A percentile compares a stretch with the other conserved stretches of the same genome.
These are phyloP conservation scores for Umbellularia californica DNA, from an alignment of 164 flowering plant species.

Conservation along the genomic window DNA sequence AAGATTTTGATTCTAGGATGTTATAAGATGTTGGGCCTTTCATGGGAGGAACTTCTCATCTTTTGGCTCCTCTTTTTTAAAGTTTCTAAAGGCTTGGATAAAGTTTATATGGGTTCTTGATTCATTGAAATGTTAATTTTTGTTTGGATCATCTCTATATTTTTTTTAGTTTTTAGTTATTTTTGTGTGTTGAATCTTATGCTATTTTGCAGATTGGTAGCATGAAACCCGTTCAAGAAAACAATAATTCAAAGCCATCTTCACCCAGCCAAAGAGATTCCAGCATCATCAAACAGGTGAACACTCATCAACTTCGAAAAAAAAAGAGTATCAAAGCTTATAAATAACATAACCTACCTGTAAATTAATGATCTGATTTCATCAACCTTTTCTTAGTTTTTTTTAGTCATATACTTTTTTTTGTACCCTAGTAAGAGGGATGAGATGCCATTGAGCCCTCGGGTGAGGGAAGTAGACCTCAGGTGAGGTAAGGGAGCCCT, in stretches of 20 bases:
- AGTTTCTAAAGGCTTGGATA: not conserved
- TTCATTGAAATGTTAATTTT: not conserved
- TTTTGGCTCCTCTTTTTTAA: not conserved
- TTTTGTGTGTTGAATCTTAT: not conserved
- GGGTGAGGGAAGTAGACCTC: no score
- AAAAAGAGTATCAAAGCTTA: not conserved
- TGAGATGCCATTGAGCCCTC: no score
- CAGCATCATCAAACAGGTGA: conserved; percentile 16
- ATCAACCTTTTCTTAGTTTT: no score
- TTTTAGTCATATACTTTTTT: no score
- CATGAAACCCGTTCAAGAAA: conserved; percentile 4
- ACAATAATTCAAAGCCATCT: conserved; percentile 11
- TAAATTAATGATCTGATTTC: no score
- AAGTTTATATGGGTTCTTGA: not conserved
- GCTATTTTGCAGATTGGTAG: conserved; percentile 11
- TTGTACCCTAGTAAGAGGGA: not conserved
- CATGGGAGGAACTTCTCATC: not conserved
- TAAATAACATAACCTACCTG: not conserved
- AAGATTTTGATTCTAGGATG: no score
- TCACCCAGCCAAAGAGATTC: conserved; percentile 19
- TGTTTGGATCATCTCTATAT: not conserved
- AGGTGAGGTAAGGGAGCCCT: no score
- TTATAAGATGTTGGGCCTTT: not conserved
- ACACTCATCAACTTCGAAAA: not conserved
- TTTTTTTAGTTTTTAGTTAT: not conserved